Base-by-base conservation (phyloP, 2,329 filamentous ascomycete species). In the Venturia aucupariae region DNA sequence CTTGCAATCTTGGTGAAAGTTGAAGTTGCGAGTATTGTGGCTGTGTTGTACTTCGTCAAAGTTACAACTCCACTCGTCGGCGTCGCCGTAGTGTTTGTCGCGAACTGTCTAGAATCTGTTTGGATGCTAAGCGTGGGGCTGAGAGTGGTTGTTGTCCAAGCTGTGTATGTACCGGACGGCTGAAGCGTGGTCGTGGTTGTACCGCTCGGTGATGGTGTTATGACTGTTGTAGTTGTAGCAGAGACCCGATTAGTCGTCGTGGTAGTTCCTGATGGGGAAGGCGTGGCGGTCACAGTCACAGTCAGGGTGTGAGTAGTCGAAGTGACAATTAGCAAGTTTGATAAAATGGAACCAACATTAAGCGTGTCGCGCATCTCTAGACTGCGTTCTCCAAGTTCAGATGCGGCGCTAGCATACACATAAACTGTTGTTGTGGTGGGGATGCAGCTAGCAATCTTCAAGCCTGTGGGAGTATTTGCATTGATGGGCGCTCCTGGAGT, bases 341-440 rank as follows among this genome's bases (percentile, higher is more conserved):
- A 30, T 11, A 8, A 41, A 8, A 41, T 41, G 22, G 5, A 62
- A 32, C 32, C 60, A 62, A 44, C 32, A 15, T 62, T 10, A n/a
- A n/a, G n/a, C 27, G 35, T 35, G 15, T 32, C 60, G 19, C 60
- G 60, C 30, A 24, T 46, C n/a, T 48, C n/a, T 10, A 62, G 39
- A 22, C 27, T 15, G 22, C 38, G 39, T 60, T 44, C 19, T 19
- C 35, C 19, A n/a, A 30, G 41, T 22, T 42, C 13, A 32, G 60
- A 22, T 24, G 19, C 19, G 13, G 27, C 60, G n/a, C 39, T 62
- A 7, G 41, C 60, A 27, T 41, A 44, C 22, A 46, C 60, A 22
- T 48, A 62, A 22, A 62, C 60, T 27, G 39, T 62, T 27, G 60
- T 48, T 13, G 60, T 62, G 39, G 60, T 62, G 22, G 60, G 39